phyloP scores from a whole-genome alignment of 148 eudicot species.

The Chenopodium berlandieri region DNA sequence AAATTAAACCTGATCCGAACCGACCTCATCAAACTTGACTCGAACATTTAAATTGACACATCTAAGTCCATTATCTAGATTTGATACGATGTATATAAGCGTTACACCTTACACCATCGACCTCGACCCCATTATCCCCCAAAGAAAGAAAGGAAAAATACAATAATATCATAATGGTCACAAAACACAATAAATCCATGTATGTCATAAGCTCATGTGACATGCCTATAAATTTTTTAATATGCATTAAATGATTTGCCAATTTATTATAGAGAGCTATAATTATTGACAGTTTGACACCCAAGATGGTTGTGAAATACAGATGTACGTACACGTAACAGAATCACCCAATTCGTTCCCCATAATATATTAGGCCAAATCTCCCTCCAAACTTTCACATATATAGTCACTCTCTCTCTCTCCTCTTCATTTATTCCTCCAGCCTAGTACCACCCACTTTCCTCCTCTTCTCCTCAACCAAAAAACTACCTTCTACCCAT shows the following conservation, averaged over 20 bases:
- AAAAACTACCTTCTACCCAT: not conserved
- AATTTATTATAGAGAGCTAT: not conserved
- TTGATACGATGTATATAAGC: no score
- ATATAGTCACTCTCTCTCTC: not conserved
- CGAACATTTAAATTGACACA: no score
- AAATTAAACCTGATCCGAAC: no score
- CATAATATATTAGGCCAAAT: not conserved
- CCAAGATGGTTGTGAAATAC: constrained; percentile 17
- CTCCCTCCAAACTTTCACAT: not conserved
- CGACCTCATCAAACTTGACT: no score
- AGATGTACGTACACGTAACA: constrained; percentile 9
- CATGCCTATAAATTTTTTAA: not conserved
- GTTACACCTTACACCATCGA: not conserved
- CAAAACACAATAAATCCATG: not conserved
- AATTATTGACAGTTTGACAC: constrained; percentile 9
- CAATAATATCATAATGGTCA: not conserved
- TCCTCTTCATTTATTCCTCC: constrained; percentile 11
- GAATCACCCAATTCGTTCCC: not conserved
- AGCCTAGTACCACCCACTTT: constrained; percentile 14
- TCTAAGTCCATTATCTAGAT: no score
- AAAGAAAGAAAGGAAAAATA: not conserved
- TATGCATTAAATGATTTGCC: not conserved
- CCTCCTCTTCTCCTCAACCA: constrained; percentile 7
- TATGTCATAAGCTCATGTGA: not conserved
- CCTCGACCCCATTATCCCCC: not conserved